Percentiles rank a stretch among this genome's conserved stretches.
Evolutionary conservation across 2,329 filamentous ascomycete genomes (phyloP).

Genomic region (Bipolaris bicolor): DNA sequence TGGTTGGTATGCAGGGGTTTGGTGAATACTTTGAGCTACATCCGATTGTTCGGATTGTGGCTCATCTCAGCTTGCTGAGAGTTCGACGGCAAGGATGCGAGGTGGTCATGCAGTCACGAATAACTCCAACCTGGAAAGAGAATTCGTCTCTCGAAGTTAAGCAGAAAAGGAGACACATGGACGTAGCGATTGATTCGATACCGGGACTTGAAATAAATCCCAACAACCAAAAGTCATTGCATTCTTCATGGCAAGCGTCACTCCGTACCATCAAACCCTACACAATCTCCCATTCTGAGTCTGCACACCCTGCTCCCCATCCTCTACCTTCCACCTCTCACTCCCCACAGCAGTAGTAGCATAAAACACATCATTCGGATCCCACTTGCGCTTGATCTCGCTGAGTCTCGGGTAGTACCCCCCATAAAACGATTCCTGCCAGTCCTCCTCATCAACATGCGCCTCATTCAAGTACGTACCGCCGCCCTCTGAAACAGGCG

Average conservation of each 20-base stretch:
- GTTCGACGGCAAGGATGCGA: neutral
- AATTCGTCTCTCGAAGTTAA: neutral
- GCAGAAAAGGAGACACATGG: no score
- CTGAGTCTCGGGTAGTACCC: conserved; percentile 23
- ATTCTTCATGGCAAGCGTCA: neutral
- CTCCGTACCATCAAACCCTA: conserved; percentile 6
- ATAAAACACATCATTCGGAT: conserved; percentile 34
- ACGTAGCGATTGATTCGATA: no score
- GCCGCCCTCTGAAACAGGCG: conserved; percentile 19
- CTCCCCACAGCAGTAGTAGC: conserved; percentile 30
- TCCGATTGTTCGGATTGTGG: neutral
- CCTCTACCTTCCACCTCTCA: conserved; percentile 27
- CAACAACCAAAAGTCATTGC: no score
- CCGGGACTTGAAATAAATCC: no score
- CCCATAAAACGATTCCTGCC: conserved; percentile 46
- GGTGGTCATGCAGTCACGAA: no score
- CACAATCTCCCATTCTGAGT: conserved; percentile 30
- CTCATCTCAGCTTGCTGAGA: neutral
- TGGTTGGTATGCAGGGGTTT: neutral
- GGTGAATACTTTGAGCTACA: neutral
- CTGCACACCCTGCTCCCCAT: conserved; percentile 25
- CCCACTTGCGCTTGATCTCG: conserved; percentile 29
- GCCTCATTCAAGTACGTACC: conserved; percentile 46
- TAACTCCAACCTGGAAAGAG: neutral
- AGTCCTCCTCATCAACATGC: conserved; percentile 41